These are phyloP conservation scores for Cyberlindnera xylosilytica DNA, from an alignment of 805 yeast genomes.

Conservation along the genomic window DNA sequence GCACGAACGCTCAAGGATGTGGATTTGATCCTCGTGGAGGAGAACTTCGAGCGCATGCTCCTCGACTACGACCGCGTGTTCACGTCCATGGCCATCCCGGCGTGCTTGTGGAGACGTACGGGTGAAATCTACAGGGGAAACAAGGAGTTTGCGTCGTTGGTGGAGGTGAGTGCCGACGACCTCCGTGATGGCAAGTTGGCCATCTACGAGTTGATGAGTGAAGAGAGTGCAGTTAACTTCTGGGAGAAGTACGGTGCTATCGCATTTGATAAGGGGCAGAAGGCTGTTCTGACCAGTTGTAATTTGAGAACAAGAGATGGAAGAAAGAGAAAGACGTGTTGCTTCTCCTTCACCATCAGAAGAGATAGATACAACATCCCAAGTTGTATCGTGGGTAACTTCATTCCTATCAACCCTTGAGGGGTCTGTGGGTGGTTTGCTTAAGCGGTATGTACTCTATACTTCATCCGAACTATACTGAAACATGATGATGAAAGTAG, in stretches of 20 bases:
- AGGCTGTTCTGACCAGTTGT: conserved; percentile 92
- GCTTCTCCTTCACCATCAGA: conserved; percentile 90
- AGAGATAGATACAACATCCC: conserved; percentile 94
- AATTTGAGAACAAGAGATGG: conserved; percentile 82
- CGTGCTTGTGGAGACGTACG: conserved; percentile 95
- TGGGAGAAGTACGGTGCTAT: conserved; percentile 98
- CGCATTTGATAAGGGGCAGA: conserved; percentile 93
- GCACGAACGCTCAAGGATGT: conserved; percentile 88
- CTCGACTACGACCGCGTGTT: conserved; percentile 92
- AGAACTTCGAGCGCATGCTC: conserved; percentile 89
- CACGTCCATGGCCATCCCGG: conserved; percentile 97
- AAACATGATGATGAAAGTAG: no score
- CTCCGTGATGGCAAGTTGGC: conserved; percentile 89
- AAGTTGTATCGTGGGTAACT: conserved; percentile 92
- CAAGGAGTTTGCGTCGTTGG: conserved; percentile 91
- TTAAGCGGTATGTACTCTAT: no score
- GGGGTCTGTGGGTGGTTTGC: no score
- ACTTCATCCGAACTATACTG: no score
- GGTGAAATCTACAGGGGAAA: conserved; percentile 95
- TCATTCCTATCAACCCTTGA: conserved; percentile 65
- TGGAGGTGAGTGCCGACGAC: conserved; percentile 86
- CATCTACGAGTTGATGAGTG: conserved; percentile 90
- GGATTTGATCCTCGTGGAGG: conserved; percentile 89
- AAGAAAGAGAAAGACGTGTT: conserved; percentile 74
- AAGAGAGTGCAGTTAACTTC: conserved; percentile 92